Conservation (phyloP, 2,329 filamentous ascomycete genomes). For the Alternaria triticina region DNA sequence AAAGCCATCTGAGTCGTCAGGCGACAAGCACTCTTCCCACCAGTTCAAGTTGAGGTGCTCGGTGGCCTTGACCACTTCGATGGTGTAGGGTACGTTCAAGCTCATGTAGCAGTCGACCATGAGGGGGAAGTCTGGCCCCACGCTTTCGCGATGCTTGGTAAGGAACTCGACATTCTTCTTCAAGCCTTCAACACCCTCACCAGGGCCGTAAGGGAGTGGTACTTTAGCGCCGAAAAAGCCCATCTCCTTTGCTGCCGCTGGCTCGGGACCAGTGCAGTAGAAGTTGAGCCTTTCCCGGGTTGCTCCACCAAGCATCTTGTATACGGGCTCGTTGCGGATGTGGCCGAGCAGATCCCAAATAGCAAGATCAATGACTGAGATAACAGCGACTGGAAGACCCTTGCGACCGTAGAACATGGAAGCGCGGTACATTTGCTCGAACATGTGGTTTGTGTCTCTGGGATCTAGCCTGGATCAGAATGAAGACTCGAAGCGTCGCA, state of each 20-base stretch:
- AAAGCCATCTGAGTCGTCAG: conserved; percentile 92
- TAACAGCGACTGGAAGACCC: conserved; percentile 86
- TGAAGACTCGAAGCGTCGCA: neutral
- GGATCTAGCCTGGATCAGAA: conserved; percentile 64
- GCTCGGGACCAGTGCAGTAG: conserved; percentile 92
- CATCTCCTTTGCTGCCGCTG: conserved; percentile 78
- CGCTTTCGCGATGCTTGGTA: conserved; percentile 79
- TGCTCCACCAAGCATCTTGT: conserved; percentile 91
- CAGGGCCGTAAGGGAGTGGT: conserved; percentile 85
- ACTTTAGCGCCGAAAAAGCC: conserved; percentile 93
- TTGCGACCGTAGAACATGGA: conserved; percentile 98
- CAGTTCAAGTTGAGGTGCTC: conserved; percentile 89
- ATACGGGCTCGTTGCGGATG: conserved; percentile 89
- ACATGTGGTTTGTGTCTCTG: conserved; percentile 87
- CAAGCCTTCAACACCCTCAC: conserved; percentile 81
- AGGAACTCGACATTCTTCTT: conserved; percentile 91
- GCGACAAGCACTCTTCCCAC: conserved; percentile 94
- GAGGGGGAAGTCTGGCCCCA: conserved; percentile 89
- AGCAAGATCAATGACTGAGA: conserved; percentile 92
- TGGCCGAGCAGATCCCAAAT: conserved; percentile 93
- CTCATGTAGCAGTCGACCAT: conserved; percentile 99
- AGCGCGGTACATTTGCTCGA: conserved; percentile 94
- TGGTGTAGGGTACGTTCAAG: conserved; percentile 89
- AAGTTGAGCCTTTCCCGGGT: conserved; percentile 84
- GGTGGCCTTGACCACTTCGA: conserved; percentile 84